Conservation (phyloP, 176 grass and related monocot genomes). For the Thinopyrum elongatum region DNA sequence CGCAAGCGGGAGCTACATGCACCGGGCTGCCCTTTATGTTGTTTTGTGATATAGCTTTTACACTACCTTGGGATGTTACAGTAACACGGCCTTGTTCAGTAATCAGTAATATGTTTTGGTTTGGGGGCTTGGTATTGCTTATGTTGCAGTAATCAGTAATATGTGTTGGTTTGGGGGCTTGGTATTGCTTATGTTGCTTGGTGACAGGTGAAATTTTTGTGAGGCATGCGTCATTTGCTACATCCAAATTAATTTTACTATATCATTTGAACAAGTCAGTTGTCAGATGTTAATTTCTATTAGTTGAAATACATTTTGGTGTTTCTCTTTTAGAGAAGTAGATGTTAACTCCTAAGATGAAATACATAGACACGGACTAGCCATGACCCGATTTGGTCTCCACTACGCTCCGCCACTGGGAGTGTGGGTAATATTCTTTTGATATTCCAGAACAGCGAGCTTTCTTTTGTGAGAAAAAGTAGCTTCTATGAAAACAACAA, state of each 20-base stretch:
- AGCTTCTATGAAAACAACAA: neutral
- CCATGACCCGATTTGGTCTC: neutral
- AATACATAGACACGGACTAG: neutral
- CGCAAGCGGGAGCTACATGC: too few species aligned
- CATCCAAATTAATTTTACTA: neutral
- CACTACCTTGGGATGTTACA: neutral
- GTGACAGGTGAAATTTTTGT: too few species aligned
- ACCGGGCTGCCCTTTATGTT: neutral
- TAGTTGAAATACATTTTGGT: neutral
- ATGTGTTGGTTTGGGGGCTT: neutral
- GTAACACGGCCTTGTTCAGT: neutral
- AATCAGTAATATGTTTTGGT: neutral
- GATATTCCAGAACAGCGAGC: neutral
- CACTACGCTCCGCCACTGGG: neutral
- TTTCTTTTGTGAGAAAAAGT: neutral
- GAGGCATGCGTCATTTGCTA: neutral
- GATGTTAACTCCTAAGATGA: neutral
- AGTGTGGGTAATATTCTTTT: neutral
- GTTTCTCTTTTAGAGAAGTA: neutral
- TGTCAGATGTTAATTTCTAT: neutral
- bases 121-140: neutral
- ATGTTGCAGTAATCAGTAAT: neutral
- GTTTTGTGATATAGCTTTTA: neutral
- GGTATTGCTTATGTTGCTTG: too few species aligned
- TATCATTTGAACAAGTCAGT: slow-evolving; percentile 1